These are phyloP conservation scores for Thinopyrum elongatum DNA, from an alignment of 176 grass and related monocot species.

Conservation along the genomic window DNA sequence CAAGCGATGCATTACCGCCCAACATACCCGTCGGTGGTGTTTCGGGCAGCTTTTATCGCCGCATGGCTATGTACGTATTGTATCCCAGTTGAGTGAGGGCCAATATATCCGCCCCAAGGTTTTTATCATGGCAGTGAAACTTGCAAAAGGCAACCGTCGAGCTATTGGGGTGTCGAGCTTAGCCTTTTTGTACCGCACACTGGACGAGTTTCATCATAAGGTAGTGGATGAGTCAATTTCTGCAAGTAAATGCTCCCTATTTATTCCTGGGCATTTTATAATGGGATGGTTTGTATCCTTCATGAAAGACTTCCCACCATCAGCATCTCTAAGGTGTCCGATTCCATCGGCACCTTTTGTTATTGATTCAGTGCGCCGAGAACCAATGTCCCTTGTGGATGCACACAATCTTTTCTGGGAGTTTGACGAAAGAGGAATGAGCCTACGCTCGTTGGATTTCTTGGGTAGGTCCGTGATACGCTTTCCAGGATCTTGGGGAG, in stretches of 20 bases:
- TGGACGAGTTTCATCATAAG: neutral
- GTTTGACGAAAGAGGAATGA: neutral
- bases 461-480: neutral
- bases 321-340: too few species aligned
- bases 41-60: too few species aligned
- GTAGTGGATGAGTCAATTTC: neutral
- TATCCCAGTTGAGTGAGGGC: too few species aligned
- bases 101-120: neutral
- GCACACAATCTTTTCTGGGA: neutral
- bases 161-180: neutral
- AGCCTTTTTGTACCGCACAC: neutral
- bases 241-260: neutral
- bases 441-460: neutral
- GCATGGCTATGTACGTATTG: too few species aligned
- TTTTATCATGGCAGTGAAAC: neutral
- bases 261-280: neutral
- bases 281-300: neutral
- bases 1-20: too few species aligned
- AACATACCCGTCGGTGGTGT: too few species aligned
- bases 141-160: neutral
- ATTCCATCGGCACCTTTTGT: too few species aligned
- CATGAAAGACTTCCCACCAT: too few species aligned
- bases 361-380: too few species aligned
- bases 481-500: neutral
- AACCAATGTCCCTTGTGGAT: too few species aligned